Percentiles rank a stretch among this genome's conserved stretches.
Conservation (phyloP, 2,329 filamentous ascomycete species). For the Diaporthe caulivora region DNA sequence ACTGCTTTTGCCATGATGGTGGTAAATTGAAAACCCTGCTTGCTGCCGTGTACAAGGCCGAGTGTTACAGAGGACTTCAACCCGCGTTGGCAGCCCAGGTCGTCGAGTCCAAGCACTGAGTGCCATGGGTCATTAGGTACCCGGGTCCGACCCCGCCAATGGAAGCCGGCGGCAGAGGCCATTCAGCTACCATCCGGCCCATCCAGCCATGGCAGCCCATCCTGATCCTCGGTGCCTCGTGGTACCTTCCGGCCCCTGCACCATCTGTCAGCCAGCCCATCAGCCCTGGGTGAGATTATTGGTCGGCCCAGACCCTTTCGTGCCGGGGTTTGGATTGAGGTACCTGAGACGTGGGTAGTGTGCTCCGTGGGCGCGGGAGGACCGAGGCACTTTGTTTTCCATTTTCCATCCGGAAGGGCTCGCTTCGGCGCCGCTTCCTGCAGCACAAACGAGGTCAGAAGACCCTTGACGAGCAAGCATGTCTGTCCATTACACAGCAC, state of each 20-base stretch:
- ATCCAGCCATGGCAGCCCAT: not conserved
- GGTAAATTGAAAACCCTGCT: not conserved
- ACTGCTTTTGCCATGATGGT: not conserved
- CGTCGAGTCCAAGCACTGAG: not conserved
- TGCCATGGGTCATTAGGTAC: conserved; percentile 5
- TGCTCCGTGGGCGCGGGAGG: not conserved
- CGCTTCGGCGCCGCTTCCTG: conserved; percentile 5
- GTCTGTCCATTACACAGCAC: conserved; percentile 10
- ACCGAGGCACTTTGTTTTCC: not conserved
- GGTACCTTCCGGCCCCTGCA: conserved; percentile 1
- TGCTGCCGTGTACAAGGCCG: not conserved
- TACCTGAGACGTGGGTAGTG: not conserved
- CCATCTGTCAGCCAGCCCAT: conserved; percentile 15
- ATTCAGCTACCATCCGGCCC: not conserved
- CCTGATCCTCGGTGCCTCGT: conserved; percentile 14
- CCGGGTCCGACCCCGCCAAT: conserved; percentile 21
- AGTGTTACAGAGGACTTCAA: not conserved
- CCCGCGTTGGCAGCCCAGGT: not conserved
- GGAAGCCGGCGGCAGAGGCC: not conserved
- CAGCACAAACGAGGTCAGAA: conserved; percentile 27
- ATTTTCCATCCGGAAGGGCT: not conserved
- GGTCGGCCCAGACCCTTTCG: not conserved
- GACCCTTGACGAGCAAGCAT: conserved; percentile 23
- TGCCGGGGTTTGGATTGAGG: not conserved
- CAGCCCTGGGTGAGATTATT: not conserved